Evolutionary conservation across 1,139 yeast species (phyloP).

Genomic region (Magnusiomyces sp.): DNA sequence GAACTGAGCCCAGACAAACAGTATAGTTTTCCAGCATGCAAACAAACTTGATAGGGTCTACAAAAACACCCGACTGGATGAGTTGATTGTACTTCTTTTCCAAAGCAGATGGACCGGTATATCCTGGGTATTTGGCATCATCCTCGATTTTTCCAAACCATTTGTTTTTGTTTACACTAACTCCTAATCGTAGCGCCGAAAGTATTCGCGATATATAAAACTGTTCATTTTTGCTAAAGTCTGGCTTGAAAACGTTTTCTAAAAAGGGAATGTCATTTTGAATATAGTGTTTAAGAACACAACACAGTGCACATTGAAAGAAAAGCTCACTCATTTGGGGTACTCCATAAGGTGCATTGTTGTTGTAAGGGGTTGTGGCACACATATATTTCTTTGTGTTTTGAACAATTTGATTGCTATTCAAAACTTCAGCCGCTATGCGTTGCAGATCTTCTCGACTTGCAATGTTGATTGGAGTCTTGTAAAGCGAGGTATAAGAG

Average conservation of each 20-base stretch:
- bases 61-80: background rate
- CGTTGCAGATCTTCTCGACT: no score
- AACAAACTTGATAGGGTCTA: background rate
- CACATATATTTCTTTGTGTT: background rate
- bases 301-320: slow-evolving; percentile 8
- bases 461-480: no score
- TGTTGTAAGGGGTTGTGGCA: background rate
- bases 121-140: slow-evolving; percentile 13
- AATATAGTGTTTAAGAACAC: slow-evolving; percentile 7
- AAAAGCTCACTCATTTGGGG: slow-evolving; percentile 8
- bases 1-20: slow-evolving; percentile 2
- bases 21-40: background rate
- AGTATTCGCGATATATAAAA: slow-evolving; percentile 5
- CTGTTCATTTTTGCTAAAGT: slow-evolving; percentile 4
- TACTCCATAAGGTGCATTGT: background rate
- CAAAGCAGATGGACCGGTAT: slow-evolving; percentile 10
- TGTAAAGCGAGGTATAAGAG: no score
- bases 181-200: slow-evolving; percentile 10
- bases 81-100: slow-evolving; percentile 3
- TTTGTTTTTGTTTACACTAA: slow-evolving; percentile 5
- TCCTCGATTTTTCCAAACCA: slow-evolving; percentile 12
- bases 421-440: background rate
- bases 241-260: slow-evolving; percentile 1
- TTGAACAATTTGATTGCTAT: background rate
- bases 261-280: slow-evolving; percentile 1